A percentile compares a stretch with the other conserved stretches of the same genome.
phyloP scores from a whole-genome alignment of 306 rosid species.

The Inga leiocalycina region DNA sequence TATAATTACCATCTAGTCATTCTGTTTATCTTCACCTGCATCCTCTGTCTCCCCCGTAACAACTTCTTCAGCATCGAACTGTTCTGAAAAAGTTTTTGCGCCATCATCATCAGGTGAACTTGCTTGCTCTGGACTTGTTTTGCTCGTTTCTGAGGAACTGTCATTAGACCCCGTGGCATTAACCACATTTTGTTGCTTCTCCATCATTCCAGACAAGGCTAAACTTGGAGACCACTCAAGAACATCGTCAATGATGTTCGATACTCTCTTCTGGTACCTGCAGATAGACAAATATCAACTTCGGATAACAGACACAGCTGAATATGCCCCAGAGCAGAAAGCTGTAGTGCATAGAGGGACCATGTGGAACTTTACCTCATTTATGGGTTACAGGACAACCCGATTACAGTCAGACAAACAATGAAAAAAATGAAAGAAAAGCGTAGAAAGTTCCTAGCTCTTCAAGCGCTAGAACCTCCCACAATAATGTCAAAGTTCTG shows the following conservation, averaged over 20 bases:
- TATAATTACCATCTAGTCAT: conserved; percentile 40
- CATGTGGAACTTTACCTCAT: neutral
- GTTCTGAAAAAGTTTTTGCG: conserved; percentile 49
- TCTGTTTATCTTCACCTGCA: conserved; percentile 55
- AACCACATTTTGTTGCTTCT: conserved; percentile 66
- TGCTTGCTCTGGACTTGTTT: conserved; percentile 41
- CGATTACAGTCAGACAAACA: neutral
- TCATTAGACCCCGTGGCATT: conserved; percentile 62
- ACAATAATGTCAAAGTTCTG: neutral
- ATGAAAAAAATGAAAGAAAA: neutral
- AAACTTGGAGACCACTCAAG: conserved; percentile 95
- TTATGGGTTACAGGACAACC: neutral
- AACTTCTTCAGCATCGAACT: conserved; percentile 52
- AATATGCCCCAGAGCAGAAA: neutral
- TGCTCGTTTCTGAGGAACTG: conserved; percentile 43
- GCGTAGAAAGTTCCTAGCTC: neutral
- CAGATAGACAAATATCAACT: conserved; percentile 23
- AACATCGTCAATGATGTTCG: conserved; percentile 94
- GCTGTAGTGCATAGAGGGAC: neutral
- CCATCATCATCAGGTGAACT: conserved; percentile 39
- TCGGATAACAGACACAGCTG: conserved; percentile 13
- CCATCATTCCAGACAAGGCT: conserved; percentile 98
- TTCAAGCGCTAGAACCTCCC: neutral
- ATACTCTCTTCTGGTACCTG: conserved; percentile 94
- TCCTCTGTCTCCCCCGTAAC: conserved; percentile 43